A percentile compares a stretch with the other conserved stretches of the same genome.
Evolutionary conservation across 2,329 filamentous ascomycete genomes (phyloP).

Genomic region (Domatiomyces catenatus): DNA sequence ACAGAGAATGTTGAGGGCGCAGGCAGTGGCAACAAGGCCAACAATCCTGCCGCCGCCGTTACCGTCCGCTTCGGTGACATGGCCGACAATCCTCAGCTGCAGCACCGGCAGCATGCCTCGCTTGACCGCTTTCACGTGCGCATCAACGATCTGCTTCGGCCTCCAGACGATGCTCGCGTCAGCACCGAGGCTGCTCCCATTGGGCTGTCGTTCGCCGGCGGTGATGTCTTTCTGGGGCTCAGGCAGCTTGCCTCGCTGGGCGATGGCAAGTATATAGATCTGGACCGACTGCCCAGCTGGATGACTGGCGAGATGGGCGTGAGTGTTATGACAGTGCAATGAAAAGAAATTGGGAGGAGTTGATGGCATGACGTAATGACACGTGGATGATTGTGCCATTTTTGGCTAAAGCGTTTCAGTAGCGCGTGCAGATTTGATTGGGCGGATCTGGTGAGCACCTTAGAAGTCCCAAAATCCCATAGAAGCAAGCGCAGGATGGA

Average conservation of each 20-base stretch:
- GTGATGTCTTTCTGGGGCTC: slow-evolving; percentile 67
- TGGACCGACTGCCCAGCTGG: slow-evolving; percentile 70
- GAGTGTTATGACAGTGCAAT: slow-evolving; percentile 50
- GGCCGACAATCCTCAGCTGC: neutral
- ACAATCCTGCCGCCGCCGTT: slow-evolving; percentile 33
- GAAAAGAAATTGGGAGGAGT: neutral
- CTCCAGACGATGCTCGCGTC: neutral
- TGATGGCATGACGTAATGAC: neutral
- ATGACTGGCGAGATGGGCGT: slow-evolving; percentile 78
- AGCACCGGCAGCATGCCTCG: slow-evolving; percentile 5
- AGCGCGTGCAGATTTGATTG: neutral
- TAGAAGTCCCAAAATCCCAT: too few relatives aligned
- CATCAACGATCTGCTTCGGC: slow-evolving; percentile 2
- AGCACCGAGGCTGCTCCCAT: slow-evolving; percentile 17
- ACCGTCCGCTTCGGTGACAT: slow-evolving; percentile 10
- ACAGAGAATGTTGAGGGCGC: neutral
- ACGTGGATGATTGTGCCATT: neutral
- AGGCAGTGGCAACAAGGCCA: neutral
- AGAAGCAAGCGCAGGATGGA: too few relatives aligned
- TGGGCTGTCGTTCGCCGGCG: slow-evolving; percentile 52
- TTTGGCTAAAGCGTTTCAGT: neutral
- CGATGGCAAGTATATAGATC: slow-evolving; percentile 43
- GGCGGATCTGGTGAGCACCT: too few relatives aligned
- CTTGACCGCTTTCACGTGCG: slow-evolving; percentile 13
- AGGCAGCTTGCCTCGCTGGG: slow-evolving; percentile 63